These are phyloP conservation scores for Trichoderma sp. DNA, from an alignment of 2,329 filamentous ascomycete species.

Conservation along the genomic window DNA sequence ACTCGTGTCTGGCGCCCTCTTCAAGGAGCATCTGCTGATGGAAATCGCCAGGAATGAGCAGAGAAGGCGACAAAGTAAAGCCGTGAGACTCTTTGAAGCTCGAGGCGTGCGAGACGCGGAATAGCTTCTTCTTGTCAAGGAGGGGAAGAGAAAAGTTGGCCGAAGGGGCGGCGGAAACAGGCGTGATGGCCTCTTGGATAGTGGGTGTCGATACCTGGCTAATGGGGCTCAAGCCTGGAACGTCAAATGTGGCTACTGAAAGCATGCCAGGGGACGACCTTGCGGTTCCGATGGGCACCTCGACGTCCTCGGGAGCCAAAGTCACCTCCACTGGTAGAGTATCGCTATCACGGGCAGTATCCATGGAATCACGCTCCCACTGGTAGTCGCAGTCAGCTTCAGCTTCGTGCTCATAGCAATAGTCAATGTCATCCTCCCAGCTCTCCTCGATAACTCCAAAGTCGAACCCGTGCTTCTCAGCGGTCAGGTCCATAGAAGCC, in stretches of 20 bases:
- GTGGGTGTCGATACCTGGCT: slow-evolving; percentile 47
- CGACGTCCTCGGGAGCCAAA: slow-evolving; percentile 27
- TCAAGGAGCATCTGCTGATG: slow-evolving; percentile 52
- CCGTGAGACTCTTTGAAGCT: slow-evolving; percentile 62
- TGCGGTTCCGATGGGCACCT: slow-evolving; percentile 19
- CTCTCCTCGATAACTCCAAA: slow-evolving; percentile 46
- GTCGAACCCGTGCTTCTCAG: slow-evolving; percentile 24
- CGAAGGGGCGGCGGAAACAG: slow-evolving; percentile 38
- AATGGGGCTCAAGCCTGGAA: slow-evolving; percentile 52
- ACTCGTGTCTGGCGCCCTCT: slow-evolving; percentile 32
- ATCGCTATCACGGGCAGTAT: slow-evolving; percentile 35
- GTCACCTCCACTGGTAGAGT: slow-evolving; percentile 29
- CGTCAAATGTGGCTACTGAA: slow-evolving; percentile 38
- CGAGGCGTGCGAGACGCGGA: slow-evolving; percentile 47
- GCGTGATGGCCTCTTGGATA: slow-evolving; percentile 48
- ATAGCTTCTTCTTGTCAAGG: slow-evolving; percentile 36
- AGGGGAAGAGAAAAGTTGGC: slow-evolving; percentile 56
- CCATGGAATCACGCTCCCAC: slow-evolving; percentile 61
- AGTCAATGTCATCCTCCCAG: slow-evolving; percentile 72
- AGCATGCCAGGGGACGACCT: slow-evolving; percentile 33
- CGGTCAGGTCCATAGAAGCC: slow-evolving; percentile 24
- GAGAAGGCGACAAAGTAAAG: slow-evolving; percentile 60
- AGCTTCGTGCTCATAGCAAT: slow-evolving; percentile 68
- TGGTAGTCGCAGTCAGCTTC: slow-evolving; percentile 68
- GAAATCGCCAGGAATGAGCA: slow-evolving; percentile 63